These are phyloP conservation scores for Arabidopsis arenosa DNA, from an alignment of 345 rosid species.

Conservation along the genomic window DNA sequence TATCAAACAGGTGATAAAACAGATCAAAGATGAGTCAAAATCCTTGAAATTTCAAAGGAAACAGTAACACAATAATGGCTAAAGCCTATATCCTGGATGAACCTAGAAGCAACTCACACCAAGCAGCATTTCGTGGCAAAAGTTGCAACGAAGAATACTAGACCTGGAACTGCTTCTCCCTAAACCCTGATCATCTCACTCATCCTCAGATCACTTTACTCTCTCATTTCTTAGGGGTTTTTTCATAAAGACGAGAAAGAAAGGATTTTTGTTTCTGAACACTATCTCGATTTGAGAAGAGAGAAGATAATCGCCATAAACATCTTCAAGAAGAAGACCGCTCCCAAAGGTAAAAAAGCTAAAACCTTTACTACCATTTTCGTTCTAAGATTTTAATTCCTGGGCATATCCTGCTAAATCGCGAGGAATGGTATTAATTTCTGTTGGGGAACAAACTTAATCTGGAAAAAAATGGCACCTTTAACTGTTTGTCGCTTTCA, in stretches of 20 bases:
- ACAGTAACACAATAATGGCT: background rate
- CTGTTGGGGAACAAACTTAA: background rate
- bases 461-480: background rate
- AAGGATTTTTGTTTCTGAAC: background rate
- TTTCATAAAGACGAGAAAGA: background rate
- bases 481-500: background rate
- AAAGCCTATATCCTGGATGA: slow-evolving; percentile 3
- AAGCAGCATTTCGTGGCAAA: background rate
- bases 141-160: background rate
- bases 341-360: background rate
- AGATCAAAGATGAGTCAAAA: slow-evolving; percentile 3
- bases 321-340: background rate
- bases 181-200: background rate
- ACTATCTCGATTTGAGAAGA: background rate
- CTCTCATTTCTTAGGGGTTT: background rate
- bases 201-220: background rate
- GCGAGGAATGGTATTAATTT: background rate
- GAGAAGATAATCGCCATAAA: background rate
- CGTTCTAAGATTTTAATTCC: background rate
- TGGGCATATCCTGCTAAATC: background rate
- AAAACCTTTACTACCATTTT: background rate
- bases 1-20: slow-evolving; percentile 5
- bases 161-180: background rate
- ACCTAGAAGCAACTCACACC: slow-evolving; percentile 2
- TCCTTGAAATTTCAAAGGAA: slow-evolving; percentile 4